Percentiles rank a stretch among this genome's conserved stretches.
Evolutionary conservation across 139 green algal species (phyloP).

Genomic region (Pseudopediastrum boryanum): DNA sequence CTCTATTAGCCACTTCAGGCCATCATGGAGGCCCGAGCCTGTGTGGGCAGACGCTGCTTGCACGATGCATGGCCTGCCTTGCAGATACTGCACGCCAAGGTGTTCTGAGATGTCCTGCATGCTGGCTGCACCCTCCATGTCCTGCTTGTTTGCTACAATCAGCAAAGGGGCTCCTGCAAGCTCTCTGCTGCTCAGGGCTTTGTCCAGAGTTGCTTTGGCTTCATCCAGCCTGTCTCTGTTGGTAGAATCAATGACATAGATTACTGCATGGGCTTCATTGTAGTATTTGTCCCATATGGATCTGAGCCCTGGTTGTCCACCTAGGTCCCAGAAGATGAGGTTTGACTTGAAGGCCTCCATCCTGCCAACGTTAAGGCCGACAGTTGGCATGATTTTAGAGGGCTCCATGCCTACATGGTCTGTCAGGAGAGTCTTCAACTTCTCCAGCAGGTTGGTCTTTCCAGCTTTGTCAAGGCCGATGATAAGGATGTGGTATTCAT

Average conservation of each 20-base stretch:
- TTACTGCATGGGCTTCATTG: conserved; percentile 86
- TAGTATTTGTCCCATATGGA: conserved; percentile 99
- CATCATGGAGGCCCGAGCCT: conserved; percentile 77
- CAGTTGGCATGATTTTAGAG: conserved; percentile 91
- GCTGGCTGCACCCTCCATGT: conserved; percentile 49
- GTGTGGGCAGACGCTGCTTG: conserved; percentile 72
- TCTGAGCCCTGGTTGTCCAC: conserved; percentile 74
- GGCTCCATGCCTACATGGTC: conserved; percentile 73
- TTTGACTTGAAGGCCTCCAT: conserved; percentile 63
- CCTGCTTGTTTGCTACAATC: conserved; percentile 95
- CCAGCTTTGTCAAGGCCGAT: conserved; percentile 91
- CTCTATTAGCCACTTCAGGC: conserved; percentile 88
- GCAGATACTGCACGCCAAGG: conserved; percentile 54
- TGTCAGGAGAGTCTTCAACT: conserved; percentile 86
- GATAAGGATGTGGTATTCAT: conserved; percentile 92
- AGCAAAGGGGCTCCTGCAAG: conserved; percentile 86
- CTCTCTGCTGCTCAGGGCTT: conserved; percentile 72
- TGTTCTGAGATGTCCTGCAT: conserved; percentile 59
- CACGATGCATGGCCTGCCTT: conserved; percentile 59
- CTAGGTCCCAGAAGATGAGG: conserved; percentile 95
- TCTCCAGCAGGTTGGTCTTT: conserved; percentile 92
- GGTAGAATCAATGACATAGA: conserved; percentile 89
- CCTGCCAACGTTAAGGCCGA: conserved; percentile 91
- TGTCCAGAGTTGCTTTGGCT: conserved; percentile 67
- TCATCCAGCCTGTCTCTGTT: conserved; percentile 56